Percentiles rank a stretch among this genome's conserved stretches.
Conservation (phyloP, 2,329 filamentous ascomycete species). For the Arachnomyces sp. region DNA sequence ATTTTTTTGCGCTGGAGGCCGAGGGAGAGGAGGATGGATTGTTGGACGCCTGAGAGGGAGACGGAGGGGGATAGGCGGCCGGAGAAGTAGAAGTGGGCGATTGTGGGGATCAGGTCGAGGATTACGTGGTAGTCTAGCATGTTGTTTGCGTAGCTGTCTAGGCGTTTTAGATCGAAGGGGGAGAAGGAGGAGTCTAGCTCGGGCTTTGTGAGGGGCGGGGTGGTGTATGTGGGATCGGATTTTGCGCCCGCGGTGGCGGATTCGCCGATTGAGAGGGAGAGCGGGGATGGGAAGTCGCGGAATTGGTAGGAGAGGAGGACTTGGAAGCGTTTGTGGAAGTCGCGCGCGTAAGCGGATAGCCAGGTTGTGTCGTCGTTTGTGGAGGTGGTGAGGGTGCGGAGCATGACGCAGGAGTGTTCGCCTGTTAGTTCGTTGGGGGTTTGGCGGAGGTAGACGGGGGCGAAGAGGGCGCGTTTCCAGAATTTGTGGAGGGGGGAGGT, state of each 20-base stretch:
- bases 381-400: conserved; percentile 60
- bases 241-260: conserved; percentile 66
- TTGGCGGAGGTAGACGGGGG: conserved; percentile 87
- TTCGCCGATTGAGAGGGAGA: conserved; percentile 81
- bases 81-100: conserved; percentile 78
- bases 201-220: conserved; percentile 56
- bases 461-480: conserved; percentile 84
- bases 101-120: conserved; percentile 76
- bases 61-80: conserved; percentile 61
- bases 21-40: conserved; percentile 78
- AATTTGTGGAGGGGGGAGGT: conserved; percentile 85
- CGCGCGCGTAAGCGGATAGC: conserved; percentile 82
- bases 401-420: conserved; percentile 97
- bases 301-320: conserved; percentile 88
- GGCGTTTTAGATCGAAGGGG: conserved; percentile 87
- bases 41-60: conserved; percentile 71
- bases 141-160: conserved; percentile 93
- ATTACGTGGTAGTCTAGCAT: conserved; percentile 98
- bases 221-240: conserved; percentile 49
- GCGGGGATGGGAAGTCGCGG: conserved; percentile 65
- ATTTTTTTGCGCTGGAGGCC: conserved; percentile 86
- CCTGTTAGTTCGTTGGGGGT: conserved; percentile 94
- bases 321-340: conserved; percentile 93
- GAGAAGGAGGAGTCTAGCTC: conserved; percentile 73
- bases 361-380: conserved; percentile 62